A percentile compares a stretch with the other conserved stretches of the same genome.
Conservation (phyloP, 73 alveolate species). For the Tetrahymena malaccensis region DNA sequence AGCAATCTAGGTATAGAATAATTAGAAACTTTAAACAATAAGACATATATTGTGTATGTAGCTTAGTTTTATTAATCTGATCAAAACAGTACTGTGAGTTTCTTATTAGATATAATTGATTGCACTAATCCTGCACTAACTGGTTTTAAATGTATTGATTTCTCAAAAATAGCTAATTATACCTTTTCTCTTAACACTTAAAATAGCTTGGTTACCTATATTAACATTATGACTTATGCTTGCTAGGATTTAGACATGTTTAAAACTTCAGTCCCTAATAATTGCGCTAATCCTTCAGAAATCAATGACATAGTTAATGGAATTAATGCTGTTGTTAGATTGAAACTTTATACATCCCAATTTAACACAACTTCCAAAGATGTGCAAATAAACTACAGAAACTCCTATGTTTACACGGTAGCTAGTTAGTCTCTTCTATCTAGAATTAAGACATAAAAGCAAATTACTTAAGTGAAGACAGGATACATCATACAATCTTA, state of each 20-base stretch:
- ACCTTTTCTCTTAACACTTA: neutral
- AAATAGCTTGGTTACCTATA: neutral
- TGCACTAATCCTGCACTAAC: neutral
- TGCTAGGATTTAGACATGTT: too few species aligned
- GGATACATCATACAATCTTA: neutral
- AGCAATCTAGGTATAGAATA: neutral
- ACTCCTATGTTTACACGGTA: neutral
- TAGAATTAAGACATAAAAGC: neutral
- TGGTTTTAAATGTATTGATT: neutral
- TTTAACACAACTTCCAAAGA: neutral
- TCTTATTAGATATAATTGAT: neutral
- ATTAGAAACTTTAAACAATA: too few species aligned
- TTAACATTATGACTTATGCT: too few species aligned
- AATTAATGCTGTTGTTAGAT: neutral
- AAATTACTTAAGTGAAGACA: neutral
- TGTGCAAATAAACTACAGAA: neutral
- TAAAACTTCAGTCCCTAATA: too few species aligned
- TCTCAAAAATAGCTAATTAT: neutral
- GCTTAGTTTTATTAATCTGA: neutral
- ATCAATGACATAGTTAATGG: neutral
- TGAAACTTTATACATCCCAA: neutral
- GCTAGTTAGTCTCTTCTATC: neutral
- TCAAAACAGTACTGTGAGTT: neutral
- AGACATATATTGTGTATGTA: neutral
- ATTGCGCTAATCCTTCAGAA: too few species aligned